Conservation (phyloP, 257 asterid genomes). For the Marsdenia floribunda region DNA sequence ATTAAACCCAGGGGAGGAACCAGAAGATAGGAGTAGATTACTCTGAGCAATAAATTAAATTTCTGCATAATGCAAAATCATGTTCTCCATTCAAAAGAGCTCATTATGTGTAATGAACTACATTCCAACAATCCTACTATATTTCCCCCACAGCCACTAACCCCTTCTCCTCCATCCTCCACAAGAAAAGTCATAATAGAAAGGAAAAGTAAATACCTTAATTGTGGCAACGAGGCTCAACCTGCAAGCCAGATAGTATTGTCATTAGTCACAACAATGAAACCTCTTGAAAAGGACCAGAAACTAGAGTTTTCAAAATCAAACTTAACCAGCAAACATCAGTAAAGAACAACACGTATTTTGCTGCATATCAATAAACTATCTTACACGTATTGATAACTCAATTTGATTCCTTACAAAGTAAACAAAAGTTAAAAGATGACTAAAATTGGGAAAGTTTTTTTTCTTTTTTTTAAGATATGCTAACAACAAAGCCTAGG, state of each 20-base stretch:
- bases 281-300: background rate
- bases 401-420: background rate
- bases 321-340: background rate
- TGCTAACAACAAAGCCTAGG: background rate
- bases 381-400: background rate
- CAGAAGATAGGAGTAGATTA: background rate
- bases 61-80: background rate
- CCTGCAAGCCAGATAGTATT: conserved; percentile 38
- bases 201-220: conserved; percentile 42
- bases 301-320: background rate
- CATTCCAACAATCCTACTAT: background rate
- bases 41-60: background rate
- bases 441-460: background rate
- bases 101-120: background rate
- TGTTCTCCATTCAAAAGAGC: background rate
- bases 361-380: background rate
- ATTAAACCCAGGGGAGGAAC: background rate
- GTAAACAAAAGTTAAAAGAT: background rate
- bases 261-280: background rate
- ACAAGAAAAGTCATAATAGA: background rate
- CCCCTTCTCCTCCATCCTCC: background rate
- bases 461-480: background rate
- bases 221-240: conserved; percentile 85
- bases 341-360: background rate
- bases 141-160: background rate